A percentile compares a stretch with the other conserved stretches of the same genome.
phyloP scores from a whole-genome alignment of 1,284 basidiomycete species.

The Sporisorium graminicola region DNA sequence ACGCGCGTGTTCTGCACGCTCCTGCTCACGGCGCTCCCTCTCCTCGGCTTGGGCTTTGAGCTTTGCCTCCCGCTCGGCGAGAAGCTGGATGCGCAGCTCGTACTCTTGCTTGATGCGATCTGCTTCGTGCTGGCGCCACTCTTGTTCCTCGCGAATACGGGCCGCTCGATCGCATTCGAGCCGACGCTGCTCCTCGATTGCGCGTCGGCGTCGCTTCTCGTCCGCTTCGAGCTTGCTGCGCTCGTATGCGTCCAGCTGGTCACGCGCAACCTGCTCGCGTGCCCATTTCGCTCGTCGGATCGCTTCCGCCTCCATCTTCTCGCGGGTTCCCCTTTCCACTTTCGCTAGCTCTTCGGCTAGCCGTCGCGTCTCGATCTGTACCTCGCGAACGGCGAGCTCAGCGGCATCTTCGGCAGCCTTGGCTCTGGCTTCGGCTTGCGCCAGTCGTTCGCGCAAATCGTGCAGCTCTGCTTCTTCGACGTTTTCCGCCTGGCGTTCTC shows the following conservation, averaged over 20 bases:
- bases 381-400: slow-evolving; percentile 12
- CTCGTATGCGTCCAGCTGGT: slow-evolving; percentile 37
- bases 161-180: slow-evolving; percentile 13
- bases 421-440: slow-evolving; percentile 18
- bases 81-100: slow-evolving; percentile 19
- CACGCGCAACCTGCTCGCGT: slow-evolving; percentile 24
- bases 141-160: slow-evolving; percentile 17
- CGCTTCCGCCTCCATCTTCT: slow-evolving; percentile 27
- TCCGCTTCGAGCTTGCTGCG: slow-evolving; percentile 36
- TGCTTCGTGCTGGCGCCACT: slow-evolving; percentile 26
- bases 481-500: not conserved
- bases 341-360: slow-evolving; percentile 23
- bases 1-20: slow-evolving; percentile 5
- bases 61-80: slow-evolving; percentile 18
- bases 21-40: slow-evolving; percentile 10
- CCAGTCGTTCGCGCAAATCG: slow-evolving; percentile 25
- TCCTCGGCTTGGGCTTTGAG: slow-evolving; percentile 22
- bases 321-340: slow-evolving; percentile 9
- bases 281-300: slow-evolving; percentile 34
- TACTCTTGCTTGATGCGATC: slow-evolving; percentile 27
- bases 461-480: slow-evolving; percentile 10
- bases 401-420: slow-evolving; percentile 27
- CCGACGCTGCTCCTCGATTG: slow-evolving; percentile 22
- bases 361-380: slow-evolving; percentile 13
- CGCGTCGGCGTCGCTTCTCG: slow-evolving; percentile 19